These are phyloP conservation scores for Kondoa malvinella DNA, from an alignment of 768 basidiomycete species.

Conservation along the genomic window DNA sequence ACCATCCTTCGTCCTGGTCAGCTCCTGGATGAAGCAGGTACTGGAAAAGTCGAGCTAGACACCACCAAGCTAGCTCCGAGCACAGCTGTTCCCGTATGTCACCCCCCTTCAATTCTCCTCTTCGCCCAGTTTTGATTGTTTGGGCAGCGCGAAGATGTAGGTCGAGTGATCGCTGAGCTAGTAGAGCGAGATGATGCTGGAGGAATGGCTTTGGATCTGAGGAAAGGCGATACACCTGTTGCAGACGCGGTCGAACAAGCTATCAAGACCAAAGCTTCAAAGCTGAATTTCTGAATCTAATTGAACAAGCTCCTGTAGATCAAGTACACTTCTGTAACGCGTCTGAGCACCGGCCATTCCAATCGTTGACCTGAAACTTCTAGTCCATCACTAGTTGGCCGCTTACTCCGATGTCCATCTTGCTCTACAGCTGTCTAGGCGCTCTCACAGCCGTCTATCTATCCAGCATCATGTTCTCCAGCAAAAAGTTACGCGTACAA, in stretches of 20 bases:
- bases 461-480: not conserved
- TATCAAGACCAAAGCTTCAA: not conserved
- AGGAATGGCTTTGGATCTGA: not conserved
- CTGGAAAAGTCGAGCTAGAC: slow-evolving; percentile 42
- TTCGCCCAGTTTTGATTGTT: not conserved
- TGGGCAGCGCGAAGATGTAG: not conserved
- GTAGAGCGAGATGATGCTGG: not conserved
- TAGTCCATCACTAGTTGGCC: not conserved
- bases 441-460: not conserved
- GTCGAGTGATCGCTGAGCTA: not conserved
- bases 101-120: not conserved
- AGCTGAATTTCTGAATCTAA: not conserved
- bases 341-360: too few species aligned
- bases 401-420: not conserved
- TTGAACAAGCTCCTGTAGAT: not conserved
- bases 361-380: too few species aligned
- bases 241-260: not conserved
- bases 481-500: not conserved
- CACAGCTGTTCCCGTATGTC: slow-evolving; percentile 41
- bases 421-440: not conserved
- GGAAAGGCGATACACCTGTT: not conserved
- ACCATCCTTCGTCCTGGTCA: slow-evolving; percentile 47
- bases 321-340: too few species aligned
- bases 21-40: slow-evolving; percentile 39
- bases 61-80: slow-evolving; percentile 37